Base-by-base conservation (phyloP, 1,284 basidiomycete species). In the Moesziomyces sp. region DNA sequence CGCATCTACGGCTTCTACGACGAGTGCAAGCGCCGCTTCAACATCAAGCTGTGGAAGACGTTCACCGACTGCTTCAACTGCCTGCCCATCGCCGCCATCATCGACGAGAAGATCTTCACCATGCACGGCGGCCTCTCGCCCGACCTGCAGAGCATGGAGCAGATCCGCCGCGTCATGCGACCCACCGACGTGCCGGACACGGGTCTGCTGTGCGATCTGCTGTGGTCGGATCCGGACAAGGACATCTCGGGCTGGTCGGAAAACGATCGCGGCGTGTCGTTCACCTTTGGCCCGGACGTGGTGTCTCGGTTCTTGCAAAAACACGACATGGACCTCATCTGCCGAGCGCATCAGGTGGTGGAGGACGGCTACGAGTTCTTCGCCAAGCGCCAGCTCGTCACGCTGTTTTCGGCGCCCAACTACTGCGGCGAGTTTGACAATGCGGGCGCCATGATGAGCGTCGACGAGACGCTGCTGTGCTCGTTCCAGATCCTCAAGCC, bases 361-460 rank as follows among this genome's bases (percentile, higher is more conserved):
- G 96, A 99, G 85, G 96, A 99, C 79, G 96, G 96, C 28, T 99
- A 98, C 86, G 96, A 99, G 85, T 99, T 99, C 87, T 99, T 98
- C 82, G 95, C 95, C 57, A 97, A 98, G 86, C 89, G 96, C 77
- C 94, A 97, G 87, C 86, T 99, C 74, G 96, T 99, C 76, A 99
- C 96, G 19, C 86, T 99, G 46, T 99, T 99, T 87, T 96, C 93
- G 18, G 96, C 96, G 60, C 97, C 96, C 65, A 98, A 97, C 88
- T 97, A 97, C 84, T 97, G 93, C 84, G 94, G 93, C 81, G 93
- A 97, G 81, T 99, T 99, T 83, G 97, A 99, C 86, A 99, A 99
- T 84, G 95, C 95, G 18, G 96, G 96, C 44, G 96, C 96, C 28
- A 98, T 99, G 96, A 99, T 99, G 97, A 95, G 93, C 83, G 97